Evolutionary conservation across 2,329 filamentous ascomycete species (phyloP), one percentile per base, ranked within the genome.

Genomic region (Eutypella sp.): DNA sequence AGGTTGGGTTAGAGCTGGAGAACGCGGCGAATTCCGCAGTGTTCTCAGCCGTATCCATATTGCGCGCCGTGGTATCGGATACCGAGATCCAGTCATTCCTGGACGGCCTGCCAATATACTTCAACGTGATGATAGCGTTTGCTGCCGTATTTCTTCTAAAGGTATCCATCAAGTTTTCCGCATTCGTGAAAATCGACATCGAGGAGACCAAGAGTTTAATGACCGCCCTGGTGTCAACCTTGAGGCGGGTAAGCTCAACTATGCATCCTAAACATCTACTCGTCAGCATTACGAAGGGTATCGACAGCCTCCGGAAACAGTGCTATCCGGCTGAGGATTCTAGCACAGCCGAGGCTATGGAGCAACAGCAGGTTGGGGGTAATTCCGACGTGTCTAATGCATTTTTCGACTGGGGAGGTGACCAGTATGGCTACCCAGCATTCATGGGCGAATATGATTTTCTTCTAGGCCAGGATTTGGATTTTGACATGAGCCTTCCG

Each of bases 101-200:
- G 4, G 52, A 57, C 37, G 59, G 57, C 18, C 54, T 58, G n/a
- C 59, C 59, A 16, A 46, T 53, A 11, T 61, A 60, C 38, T 53
- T 62, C 20, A 47, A 60, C 40, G 56, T 54, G n/a, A 62, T 61
- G 58, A 58, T 62, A 20, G 54, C 59, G 3, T 61, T 60, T 42
- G 57, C 59, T 9, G 56, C 53, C 2, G 59, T 62, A 11, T 59
- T 61, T 39, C 40, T 60, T 1, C 44, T 60, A 36, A 58, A 57
- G 34, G 52, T 58, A 4, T 49, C 53, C 5, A 51, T 54, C 9
- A 49, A 48, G 25, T 51, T 45, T 37, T 44, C 44, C 3, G 15
- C 42, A 5, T 40, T 47, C 2, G 47, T 57, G 4, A 39, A 47
- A 24, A 40, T 58, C 20, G 47, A 58, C 46, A 41, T 42, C 6